Evolutionary conservation across 2,329 filamentous ascomycete species (phyloP), one percentile per base, ranked within the genome.

Genomic region (Paecilomyces sp.): DNA sequence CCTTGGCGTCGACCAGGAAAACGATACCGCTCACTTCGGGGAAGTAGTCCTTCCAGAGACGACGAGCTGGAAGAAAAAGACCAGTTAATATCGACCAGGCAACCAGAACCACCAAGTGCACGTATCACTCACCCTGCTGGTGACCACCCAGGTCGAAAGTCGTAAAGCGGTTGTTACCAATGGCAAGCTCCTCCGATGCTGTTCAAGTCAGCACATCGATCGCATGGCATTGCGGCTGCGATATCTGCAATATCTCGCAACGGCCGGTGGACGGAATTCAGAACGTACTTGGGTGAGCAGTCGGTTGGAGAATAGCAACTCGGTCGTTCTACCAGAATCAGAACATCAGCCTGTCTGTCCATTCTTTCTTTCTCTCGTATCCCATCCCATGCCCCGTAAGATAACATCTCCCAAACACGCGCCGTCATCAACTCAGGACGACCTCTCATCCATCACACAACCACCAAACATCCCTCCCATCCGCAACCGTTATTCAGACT

Each of bases 1-100:
- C 94, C 81, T 96, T 96, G 71, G 94, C 92, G 72, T 99, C 94
- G 69, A 99, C 91, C 60, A 97, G 88, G 84, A 97, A 99, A 68
- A 99, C 92, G 69, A 97, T 96, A 62, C 93, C 92, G 77, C 88
- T 92, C 65, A 96, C 92, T 81, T 96, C 92, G 69, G 92, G 92
- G 84, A 96, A 96, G 80, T 96, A 96, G 74, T 96, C 92, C 77
- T 92, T 93, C 92, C 92, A 96, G 69, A 96, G 87, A 71, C 92
- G 91, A 68, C 92, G 91, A 64, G 92, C 92, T 92, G 65, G 58
- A 58, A 33, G 25, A 55, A 24, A 57, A 53, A 36, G 36, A 50
- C 56, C 66, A 64, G 54, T 55, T 28, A 60, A 56, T 52, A 55
- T 30, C 28, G 22, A 54, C 7, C 22, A 22, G 22, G 22, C 22